Evolutionary conservation across 164 flowering plant genomes (phyloP), one percentile per base, ranked within the genome.

Genomic region (Vitis rupestris): DNA sequence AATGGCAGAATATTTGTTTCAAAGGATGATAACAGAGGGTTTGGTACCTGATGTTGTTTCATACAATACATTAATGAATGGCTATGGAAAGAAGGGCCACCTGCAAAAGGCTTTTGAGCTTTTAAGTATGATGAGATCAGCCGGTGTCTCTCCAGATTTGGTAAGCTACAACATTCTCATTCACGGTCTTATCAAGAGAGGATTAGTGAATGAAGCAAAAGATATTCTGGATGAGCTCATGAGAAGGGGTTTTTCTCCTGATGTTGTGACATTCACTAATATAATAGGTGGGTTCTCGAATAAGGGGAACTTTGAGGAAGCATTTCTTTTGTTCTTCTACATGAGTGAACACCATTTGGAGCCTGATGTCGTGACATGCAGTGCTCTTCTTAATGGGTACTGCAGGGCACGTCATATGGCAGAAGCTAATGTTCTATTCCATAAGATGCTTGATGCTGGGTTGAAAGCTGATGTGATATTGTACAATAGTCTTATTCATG

Each of bases 291-390:
- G 83, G 58, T 65, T 68, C 31, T 65, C 81, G 14, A 80, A 65
- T 49, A 76, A 47, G 55, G 87, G 80, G 17, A 72, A 68, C 47
- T 83, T 81, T 68, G 77, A 77, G 63, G 84, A 84, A 61, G 88
- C 83, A 13, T 81, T 75, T 78, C 76, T 79, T 52, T 37, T 83
- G 67, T 84, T 86, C 88, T 72, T 72, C 19, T 68, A 65, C 64
- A 84, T 86, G 85, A 75, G 79, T 62, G 81, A 83, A 44, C 66
- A 65, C 44, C 68, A 74, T 27, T 71, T 80, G 31, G 68, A 67
- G 61, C 88, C 85, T 66, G 90, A 86, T 80, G 80, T 83, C 23
- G 75, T 84, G 23, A 80, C 84, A 37, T 84, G 84, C 72, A 80
- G 85, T 66, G 82, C 88, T 72, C 75, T 86, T 68, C 83, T 86